Evolutionary conservation across 148 eudicot genomes (phyloP), one percentile per base, ranked within the genome.

Genomic region (Limonium bicolor): DNA sequence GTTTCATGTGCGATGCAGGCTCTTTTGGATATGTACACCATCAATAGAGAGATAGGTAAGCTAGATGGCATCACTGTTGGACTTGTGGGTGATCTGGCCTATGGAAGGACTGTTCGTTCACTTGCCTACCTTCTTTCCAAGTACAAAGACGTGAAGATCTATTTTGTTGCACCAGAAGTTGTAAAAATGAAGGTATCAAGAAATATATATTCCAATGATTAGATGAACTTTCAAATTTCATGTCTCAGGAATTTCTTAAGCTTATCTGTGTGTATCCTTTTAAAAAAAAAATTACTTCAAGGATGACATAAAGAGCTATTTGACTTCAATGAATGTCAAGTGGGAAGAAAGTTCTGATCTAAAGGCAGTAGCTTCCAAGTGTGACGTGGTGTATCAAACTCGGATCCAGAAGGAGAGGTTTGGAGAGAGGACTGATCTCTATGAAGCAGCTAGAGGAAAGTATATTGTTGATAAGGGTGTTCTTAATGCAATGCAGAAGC

Each of bases 311-410:
- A 88, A 88, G 68, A 76, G 72, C 19, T 80, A 74, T 68, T 60
- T 88, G 40, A 65, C 87, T 25, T 72, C 82, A 27, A 62, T 51
- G 65, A 80, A 83, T 20, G 65, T 88, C 43, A 60, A 70, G 67
- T 88, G 97, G 97, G 95, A 84, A 71, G 97, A 88, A 75, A 84
- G 87, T 48, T 61, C 66, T 13, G 82, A 88, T 55, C 53, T 88
- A 15, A 74, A 74, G 77, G 97, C 83, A 56, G 97, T 88, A 55
- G 97, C 97, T 58, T 88, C 97, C n/a, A 77, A 74, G 55, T 88
- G 97, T 63, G 97, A 88, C 32, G 77, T 84, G 51, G 94, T 88
- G n/a, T 88, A 88, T 58, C 97, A 88, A 61, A 88, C 97, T 51
- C 94, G 97, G 20, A 88, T 88, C 41, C 94, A 88, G 60, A 43